Conservation (phyloP, 2,329 filamentous ascomycete genomes). For the Curvularia hawaiiensis region DNA sequence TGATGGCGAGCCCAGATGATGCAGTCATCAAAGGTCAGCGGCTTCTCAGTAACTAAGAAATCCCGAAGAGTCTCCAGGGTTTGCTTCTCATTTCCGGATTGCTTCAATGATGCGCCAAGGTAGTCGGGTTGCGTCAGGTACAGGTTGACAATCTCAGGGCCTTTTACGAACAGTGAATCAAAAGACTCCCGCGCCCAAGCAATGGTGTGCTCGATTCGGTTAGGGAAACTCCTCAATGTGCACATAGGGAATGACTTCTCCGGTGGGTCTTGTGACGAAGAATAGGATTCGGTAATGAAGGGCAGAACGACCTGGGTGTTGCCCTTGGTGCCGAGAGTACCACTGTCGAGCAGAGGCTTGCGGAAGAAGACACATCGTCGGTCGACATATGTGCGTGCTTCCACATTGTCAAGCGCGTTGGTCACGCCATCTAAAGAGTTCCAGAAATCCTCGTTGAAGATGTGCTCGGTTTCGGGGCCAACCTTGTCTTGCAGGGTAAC, state of each 20-base stretch:
- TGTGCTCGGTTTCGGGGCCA: constrained; percentile 86
- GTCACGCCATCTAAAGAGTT: constrained; percentile 85
- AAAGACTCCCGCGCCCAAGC: constrained; percentile 97
- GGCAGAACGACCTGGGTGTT: constrained; percentile 97
- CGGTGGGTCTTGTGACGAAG: constrained; percentile 92
- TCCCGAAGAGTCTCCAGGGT: constrained; percentile 89
- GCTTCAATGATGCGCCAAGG: constrained; percentile 83
- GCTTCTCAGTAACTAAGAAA: constrained; percentile 89
- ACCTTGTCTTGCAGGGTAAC: constrained; percentile 86
- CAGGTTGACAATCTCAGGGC: constrained; percentile 90
- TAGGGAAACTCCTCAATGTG: constrained; percentile 94
- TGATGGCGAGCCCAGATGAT: constrained; percentile 92
- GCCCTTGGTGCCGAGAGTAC: constrained; percentile 97
- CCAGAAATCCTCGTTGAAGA: constrained; percentile 97
- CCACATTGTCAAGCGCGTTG: constrained; percentile 96
- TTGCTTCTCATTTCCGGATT: constrained; percentile 92
- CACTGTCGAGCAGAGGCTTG: constrained; percentile 94
- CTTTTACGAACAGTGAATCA: constrained; percentile 90
- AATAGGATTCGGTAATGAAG: constrained; percentile 93
- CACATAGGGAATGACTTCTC: constrained; percentile 99
- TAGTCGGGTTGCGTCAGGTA: constrained; percentile 93
- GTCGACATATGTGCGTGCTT: constrained; percentile 95
- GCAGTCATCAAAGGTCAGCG: constrained; percentile 91
- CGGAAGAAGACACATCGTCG: constrained; percentile 97
- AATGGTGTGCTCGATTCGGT: constrained; percentile 98